Evolutionary conservation across 345 rosid genomes (phyloP).

Genomic region (Triadica sebifera): DNA sequence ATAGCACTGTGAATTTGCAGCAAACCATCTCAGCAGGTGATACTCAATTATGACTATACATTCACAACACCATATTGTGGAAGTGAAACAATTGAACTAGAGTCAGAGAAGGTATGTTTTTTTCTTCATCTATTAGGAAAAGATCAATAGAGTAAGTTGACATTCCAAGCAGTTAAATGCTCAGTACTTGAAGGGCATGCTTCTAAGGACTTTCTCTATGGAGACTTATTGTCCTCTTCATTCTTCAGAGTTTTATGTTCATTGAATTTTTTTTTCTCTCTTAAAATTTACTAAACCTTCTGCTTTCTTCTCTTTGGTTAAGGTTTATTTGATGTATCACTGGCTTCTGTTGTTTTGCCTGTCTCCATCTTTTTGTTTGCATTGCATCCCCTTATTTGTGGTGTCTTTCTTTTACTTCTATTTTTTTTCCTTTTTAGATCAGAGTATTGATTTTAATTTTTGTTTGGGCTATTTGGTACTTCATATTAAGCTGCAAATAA

Average conservation of each 20-base stretch:
- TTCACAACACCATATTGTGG: constrained; percentile 92
- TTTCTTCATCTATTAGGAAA: background rate
- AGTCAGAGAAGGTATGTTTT: constrained; percentile 41
- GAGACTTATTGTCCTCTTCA: background rate
- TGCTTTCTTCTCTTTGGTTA: background rate
- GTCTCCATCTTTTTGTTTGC: too few relatives aligned
- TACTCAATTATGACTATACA: constrained; percentile 95
- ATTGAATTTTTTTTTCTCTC: background rate
- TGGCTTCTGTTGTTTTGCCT: too few relatives aligned
- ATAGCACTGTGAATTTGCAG: constrained; percentile 45
- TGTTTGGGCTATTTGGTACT: background rate
- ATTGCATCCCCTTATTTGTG: too few relatives aligned
- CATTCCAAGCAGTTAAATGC: background rate
- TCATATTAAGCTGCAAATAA: background rate
- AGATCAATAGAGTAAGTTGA: background rate
- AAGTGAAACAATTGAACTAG: constrained; percentile 57
- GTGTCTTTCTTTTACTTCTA: too few relatives aligned
- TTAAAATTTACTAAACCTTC: background rate
- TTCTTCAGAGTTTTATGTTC: background rate
- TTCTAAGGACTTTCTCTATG: background rate
- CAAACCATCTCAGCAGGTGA: constrained; percentile 87
- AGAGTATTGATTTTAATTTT: background rate
- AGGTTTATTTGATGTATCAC: background rate
- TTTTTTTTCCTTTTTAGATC: background rate
- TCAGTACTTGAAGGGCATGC: background rate